Percentiles rank a stretch among this genome's conserved stretches.
Conservation (phyloP, 352 stramenopile species). For the Phytophthora constricta region DNA sequence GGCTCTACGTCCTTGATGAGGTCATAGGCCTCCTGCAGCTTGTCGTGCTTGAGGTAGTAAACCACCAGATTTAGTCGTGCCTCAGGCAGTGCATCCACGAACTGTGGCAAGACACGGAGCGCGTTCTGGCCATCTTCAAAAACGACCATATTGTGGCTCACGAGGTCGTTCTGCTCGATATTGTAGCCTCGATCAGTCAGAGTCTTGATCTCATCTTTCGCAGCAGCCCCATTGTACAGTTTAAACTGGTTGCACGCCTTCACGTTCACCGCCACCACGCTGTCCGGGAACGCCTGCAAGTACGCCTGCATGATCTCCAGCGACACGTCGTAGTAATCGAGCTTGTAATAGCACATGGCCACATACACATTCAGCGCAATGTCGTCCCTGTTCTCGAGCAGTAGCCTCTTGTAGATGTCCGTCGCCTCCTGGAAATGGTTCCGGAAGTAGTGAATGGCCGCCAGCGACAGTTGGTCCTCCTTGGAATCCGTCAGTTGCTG, state of each 20-base stretch:
- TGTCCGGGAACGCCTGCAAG: conserved; percentile 92
- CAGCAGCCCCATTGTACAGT: conserved; percentile 96
- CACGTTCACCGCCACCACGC: conserved; percentile 94
- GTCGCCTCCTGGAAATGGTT: conserved; percentile 95
- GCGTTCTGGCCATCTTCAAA: conserved; percentile 95
- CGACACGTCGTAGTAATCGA: conserved; percentile 97
- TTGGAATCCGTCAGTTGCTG: conserved; percentile 93
- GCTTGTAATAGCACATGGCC: conserved; percentile 99
- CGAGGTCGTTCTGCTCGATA: conserved; percentile 93
- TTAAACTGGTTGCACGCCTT: conserved; percentile 98
- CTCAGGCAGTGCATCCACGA: conserved; percentile 94
- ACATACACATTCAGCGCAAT: conserved; percentile 98
- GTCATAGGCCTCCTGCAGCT: conserved; percentile 94
- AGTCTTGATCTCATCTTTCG: conserved; percentile 94
- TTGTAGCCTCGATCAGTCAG: conserved; percentile 91
- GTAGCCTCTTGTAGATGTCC: conserved; percentile 96
- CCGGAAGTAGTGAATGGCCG: conserved; percentile 95
- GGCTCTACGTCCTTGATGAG: conserved; percentile 96
- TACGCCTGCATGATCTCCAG: conserved; percentile 97
- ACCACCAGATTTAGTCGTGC: conserved; percentile 96
- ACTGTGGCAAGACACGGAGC: conserved; percentile 91
- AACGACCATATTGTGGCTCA: conserved; percentile 96
- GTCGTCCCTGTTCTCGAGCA: conserved; percentile 96
- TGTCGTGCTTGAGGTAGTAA: conserved; percentile 93
- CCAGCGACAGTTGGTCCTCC: conserved; percentile 96